Evolutionary conservation across 345 rosid species (phyloP), one percentile per base, ranked within the genome.

Genomic region (Populus ilicifolia): DNA sequence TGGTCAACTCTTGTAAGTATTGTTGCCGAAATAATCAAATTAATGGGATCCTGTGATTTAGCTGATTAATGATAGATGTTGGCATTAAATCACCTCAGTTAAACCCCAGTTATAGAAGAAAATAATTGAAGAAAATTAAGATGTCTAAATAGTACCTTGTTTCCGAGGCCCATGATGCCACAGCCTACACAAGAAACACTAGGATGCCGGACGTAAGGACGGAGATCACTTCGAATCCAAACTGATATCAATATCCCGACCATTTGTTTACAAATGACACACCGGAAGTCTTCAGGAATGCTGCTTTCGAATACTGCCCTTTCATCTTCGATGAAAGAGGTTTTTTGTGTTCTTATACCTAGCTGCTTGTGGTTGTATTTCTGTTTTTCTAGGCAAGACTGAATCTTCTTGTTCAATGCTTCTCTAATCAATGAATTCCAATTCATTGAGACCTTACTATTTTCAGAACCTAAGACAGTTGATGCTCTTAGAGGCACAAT

Each of bases 81-180:
- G 27, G 13, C 29, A 56, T 56, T 56, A 12, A 3, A n/a, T 56
- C 10, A 3, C 63, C 63, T 56, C 63, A 9, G n/a, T n/a, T 56
- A 56, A 56, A 56, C n/a, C 23, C 27, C 16, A 46, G 17, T 46
- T 46, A 46, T 18, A 46, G 17, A 46, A 46, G 50, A 46, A 46
- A 46, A 46, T 10, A 56, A 56, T 56, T 12, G 10, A 12, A 10
- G 29, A 2, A n/a, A 56, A 50, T 23, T 4, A 61, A 12, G 41
- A 67, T 20, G 36, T 67, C 36, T 6, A 67, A 67, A 36, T 4
- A 78, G 2, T 76, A 92, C 97, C 93, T 92, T 92, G 80, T 92
- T 90, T 71, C 97, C 97, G 8, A 92, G 84, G 90, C 97, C 90
- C 88, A 92, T 87, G 63, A 92, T 77, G 78, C 97, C 97, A 67